Percentiles rank a stretch among this genome's conserved stretches.
phyloP scores from a whole-genome alignment of 768 basidiomycete species.

The Cubamyces lactineus region DNA sequence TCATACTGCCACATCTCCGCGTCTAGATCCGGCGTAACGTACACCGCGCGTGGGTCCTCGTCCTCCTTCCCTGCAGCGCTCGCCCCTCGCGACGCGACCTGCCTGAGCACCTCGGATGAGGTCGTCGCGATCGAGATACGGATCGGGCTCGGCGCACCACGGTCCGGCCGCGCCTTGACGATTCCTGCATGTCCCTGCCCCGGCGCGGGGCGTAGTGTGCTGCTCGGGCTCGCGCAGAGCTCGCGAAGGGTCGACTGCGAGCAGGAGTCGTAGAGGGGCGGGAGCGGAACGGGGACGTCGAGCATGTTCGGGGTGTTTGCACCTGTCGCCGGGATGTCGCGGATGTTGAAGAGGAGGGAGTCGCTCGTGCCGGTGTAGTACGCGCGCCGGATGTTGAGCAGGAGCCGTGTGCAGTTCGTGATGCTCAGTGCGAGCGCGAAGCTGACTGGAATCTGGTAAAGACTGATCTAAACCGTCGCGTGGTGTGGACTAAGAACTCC shows the following conservation, averaged over 20 bases:
- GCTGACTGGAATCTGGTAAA: slow-evolving; percentile 34
- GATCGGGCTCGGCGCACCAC: background rate
- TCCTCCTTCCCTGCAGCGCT: background rate
- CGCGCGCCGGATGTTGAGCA: slow-evolving; percentile 37
- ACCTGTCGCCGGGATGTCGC: slow-evolving; percentile 17
- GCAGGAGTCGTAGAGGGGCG: background rate
- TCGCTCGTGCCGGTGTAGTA: slow-evolving; percentile 31
- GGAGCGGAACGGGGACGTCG: slow-evolving; percentile 2
- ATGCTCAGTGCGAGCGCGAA: slow-evolving; percentile 36
- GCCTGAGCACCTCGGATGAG: background rate
- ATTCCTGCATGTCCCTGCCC: too few relatives aligned
- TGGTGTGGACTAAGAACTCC: background rate
- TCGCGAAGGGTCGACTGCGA: slow-evolving; percentile 9
- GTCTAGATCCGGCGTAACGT: slow-evolving; percentile 12
- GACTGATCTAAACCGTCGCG: slow-evolving; percentile 27
- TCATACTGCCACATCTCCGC: slow-evolving; percentile 19
- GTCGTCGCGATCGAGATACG: slow-evolving; percentile 14
- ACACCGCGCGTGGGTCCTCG: background rate
- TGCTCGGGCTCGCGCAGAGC: background rate
- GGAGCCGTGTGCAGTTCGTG: slow-evolving; percentile 36
- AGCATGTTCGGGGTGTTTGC: slow-evolving; percentile 19
- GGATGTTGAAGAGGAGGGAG: slow-evolving; percentile 21
- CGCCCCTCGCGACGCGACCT: background rate
- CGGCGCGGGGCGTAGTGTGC: background rate
- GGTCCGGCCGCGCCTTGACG: too few relatives aligned